Conservation (phyloP, 2,329 filamentous ascomycete genomes). For the Neoascochyta sp. region DNA sequence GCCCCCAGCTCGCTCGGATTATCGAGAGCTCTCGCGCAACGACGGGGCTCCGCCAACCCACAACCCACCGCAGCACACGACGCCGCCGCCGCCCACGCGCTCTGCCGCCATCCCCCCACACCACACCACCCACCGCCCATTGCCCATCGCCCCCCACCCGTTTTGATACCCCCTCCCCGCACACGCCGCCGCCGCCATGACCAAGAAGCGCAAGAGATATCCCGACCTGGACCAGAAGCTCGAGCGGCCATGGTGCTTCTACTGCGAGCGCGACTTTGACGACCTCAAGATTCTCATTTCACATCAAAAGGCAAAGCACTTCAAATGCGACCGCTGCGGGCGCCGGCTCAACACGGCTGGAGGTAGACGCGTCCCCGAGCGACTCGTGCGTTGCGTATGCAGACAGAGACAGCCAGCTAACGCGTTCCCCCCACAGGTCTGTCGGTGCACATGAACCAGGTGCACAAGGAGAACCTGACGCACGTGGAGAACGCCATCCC, state of each 20-base stretch:
- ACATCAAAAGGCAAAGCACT: constrained; percentile 99
- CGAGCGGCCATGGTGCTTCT: constrained; percentile 91
- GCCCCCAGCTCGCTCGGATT: constrained; percentile 15
- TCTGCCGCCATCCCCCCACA: constrained; percentile 1
- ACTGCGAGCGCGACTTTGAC: constrained; percentile 98
- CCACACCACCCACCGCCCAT: background rate
- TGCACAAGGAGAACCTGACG: constrained; percentile 88
- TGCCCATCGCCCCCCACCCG: constrained; percentile 1
- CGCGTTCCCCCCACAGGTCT: too few species aligned
- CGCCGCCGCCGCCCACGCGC: constrained; percentile 3
- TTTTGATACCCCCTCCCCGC: constrained; percentile 1
- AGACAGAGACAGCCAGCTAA: too few species aligned
- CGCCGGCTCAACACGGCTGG: constrained; percentile 89
- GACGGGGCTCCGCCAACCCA: constrained; percentile 3
- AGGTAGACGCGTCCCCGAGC: constrained; percentile 60
- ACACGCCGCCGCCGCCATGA: constrained; percentile 19
- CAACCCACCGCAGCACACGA: constrained; percentile 5
- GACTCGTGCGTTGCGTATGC: too few species aligned
- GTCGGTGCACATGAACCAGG: constrained; percentile 95
- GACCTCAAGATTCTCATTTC: constrained; percentile 94
- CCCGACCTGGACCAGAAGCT: constrained; percentile 87
- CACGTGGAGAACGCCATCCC: constrained; percentile 89
- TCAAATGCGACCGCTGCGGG: constrained; percentile 90
- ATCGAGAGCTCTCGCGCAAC: constrained; percentile 16
- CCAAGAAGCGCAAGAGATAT: constrained; percentile 82